Evolutionary conservation across 1,284 basidiomycete species (phyloP), one percentile per base, ranked within the genome.

Genomic region (Ganoderma meredithae): DNA sequence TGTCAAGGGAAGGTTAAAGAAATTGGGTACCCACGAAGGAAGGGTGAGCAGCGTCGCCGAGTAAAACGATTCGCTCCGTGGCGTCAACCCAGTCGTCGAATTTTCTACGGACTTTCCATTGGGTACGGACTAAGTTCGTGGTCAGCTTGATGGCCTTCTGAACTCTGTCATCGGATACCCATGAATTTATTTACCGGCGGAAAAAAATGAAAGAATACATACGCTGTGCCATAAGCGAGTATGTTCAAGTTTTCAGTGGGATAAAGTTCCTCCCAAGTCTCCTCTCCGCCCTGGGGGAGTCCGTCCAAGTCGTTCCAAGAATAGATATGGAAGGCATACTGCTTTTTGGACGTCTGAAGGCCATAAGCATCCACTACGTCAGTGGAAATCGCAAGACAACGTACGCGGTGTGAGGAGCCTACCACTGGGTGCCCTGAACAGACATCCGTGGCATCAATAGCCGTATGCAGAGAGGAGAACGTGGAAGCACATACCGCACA

Each of bases 31-130:
- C 61, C 84, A 76, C 68, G 77, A 79, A 77, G 63, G 83, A 77
- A 0, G 84, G 81, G 72, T 86, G 85, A 5, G 84, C 84, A 0
- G 85, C 81, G 68, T 86, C 84, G 49, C 86, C 86, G 41, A 87
- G 74, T 7, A 86, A 75, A 15, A 84, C 73, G n/a, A 86, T 76
- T n/a, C 79, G 79, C 4, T 80, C 81, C 31, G 78, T 79, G 0
- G 80, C 73, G 69, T 89, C 84, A 0, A 86, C 83, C 89, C 90
- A 91, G 31, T 87, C 82, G 41, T 88, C 84, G 12, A 87, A 75
- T 4, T 80, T 77, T 1, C 75, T 65, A 80, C 78, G 52, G 76
- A 76, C 77, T 43, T 81, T 73, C 59, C 22, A 75, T 68, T n/a
- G 78, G 76, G 47, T 79, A 71, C 13, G 70, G 67, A 33, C 77